Evolutionary conservation across 768 basidiomycete species (phyloP), one percentile per base, ranked within the genome.

Genomic region (Chalciporus piperatus): DNA sequence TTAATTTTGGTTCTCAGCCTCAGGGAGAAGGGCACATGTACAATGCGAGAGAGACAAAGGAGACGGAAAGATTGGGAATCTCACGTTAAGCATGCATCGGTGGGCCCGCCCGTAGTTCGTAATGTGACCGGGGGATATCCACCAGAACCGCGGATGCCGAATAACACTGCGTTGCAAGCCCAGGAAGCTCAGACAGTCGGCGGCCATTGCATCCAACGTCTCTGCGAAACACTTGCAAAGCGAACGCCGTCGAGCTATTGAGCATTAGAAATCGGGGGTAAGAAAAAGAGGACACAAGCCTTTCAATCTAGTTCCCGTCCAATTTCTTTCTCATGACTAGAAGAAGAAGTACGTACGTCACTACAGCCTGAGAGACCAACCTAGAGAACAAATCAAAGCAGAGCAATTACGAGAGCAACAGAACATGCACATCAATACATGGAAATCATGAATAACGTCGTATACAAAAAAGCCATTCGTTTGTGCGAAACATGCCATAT

Each of bases 401-500:
- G 49, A 30, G 42, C 38, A 10, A 54, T 56, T 43, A 32, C 54
- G 47, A 62, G 11, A 48, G 28, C 43, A 28, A 46, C 14, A 30
- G 7, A 45, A 46, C 41, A 58, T 28, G 39, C 51, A 52, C 51
- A 63, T 23, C 51, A 49, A 54, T 62, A 60, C 52, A 62, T 39
- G 45, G 35, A 20, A 25, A 42, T 40, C 46, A 38, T 37, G 20
- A 42, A 45, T 46, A 11, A 56, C 41, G 55, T 28, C 47, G 37
- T 52, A 47, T 41, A 61, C 51, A 33, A 40, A 32, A 33, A 40
- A 32, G 47, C 41, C 53, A 37, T 41, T 28, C 48, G 14, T 37
- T 16, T 5, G n/a, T 16, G 33, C 42, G 22, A 7, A 38, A 17
- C 9, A 6, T 5, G 37, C 4, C 33, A 12, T 35, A n/a, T 66